Base-by-base conservation (phyloP, 257 asterid species). In the Salvia miltiorrhiza region DNA sequence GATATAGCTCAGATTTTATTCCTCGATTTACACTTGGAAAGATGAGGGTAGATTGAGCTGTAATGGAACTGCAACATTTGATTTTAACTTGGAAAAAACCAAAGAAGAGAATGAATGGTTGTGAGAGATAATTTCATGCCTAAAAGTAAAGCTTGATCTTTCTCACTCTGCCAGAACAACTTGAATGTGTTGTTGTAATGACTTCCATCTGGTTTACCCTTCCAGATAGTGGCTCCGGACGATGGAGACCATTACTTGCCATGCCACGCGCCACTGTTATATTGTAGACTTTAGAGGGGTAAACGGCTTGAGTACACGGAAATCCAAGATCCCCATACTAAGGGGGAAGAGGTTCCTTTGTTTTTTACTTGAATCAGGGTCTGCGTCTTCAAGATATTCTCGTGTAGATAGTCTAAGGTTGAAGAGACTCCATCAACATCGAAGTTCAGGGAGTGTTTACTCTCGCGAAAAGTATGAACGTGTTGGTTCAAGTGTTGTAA, bases 191-290 rank as follows among this genome's bases (percentile, higher is more conserved):
- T 7, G 58, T 61, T 32, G 17, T 44, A 52, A 40, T 63, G 50
- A 56, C 67, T 65, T 62, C 5, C 54, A 50, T 74, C 52, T 67
- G 70, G 60, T 69, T 78, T 57, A 76, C 57, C 66, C n/a, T 77
- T 73, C 69, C 83, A 81, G 89, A 78, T 63, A 75, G 71, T 47
- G 59, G 55, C 65, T 60, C 70, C 45, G 21, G 63, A 70, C 26
- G 28, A 88, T 90, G 97, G 97, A 85, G 76, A 60, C 82, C 74
- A 53, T 79, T 65, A 76, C 89, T 48, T 83, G 86, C 76, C 77
- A 82, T 44, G 68, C 80, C 17, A 58, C 82, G 21, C 63, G 63
- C 12, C 47, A 75, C 59, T 71, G 67, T 17, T 71, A 59, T 70
- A 33, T 65, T 61, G 65, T 74, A 32, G 82, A 81, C 65, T 63